Evolutionary conservation across 805 yeast genomes (phyloP), one percentile per base, ranked within the genome.

Genomic region (Saccharomycodes ludwigii): DNA sequence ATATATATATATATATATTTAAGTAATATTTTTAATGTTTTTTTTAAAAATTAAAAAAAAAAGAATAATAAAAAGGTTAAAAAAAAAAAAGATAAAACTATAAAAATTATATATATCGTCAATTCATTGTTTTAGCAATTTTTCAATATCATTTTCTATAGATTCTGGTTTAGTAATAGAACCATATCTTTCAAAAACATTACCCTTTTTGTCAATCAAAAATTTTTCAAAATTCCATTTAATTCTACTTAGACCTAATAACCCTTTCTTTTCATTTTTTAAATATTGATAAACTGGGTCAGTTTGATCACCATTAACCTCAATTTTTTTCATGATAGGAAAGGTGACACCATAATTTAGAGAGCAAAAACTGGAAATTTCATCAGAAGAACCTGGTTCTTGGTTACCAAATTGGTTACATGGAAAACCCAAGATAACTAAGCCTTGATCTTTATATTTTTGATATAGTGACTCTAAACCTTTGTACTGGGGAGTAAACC

Each of bases 351-450:
- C 95, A 54, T 76, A 91, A 63, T 83, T 85, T 47, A 74, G 27
- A 27, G 70, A 58, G 57, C 95, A 85, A 60, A 79, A 80, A 28
- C 65, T 55, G 14, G 72, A 74, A 41, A 83, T 82, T 47, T 80
- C 85, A 35, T 73, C 68, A 31, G 69, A 73, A 3, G 69, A 48
- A 3, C 75, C 76, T 43, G 91, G 77, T 57, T 86, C 82, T 63
- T 91, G 79, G 44, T 70, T 61, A 16, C 79, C 86, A 52, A 85
- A 85, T 53, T 84, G 95, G 59, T 83, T 81, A 58, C 95, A 82
- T 20, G 96, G 96, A 68, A 85, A 84, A 0, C 85, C 95, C 21
- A 85, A 41, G 18, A 85, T 65, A 27, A 59, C 72, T 16, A 86
- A 61, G 1, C 82, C 93, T 39, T 67, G 48, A 30, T 66, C 71